phyloP scores from a whole-genome alignment of 202 grass and related monocot species.

The Schoenoplectus triqueter region DNA sequence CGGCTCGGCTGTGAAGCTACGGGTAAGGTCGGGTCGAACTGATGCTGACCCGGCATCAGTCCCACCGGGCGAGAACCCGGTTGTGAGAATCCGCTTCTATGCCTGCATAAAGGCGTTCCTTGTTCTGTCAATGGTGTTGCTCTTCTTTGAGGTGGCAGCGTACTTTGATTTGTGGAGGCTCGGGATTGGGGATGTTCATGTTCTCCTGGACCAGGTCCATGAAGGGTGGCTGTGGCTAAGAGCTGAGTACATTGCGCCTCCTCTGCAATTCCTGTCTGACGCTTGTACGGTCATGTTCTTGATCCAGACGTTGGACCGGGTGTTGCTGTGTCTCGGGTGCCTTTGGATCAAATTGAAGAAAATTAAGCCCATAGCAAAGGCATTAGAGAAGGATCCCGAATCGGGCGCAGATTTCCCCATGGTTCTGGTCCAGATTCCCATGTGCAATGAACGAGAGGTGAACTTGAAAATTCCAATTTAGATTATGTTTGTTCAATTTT shows the following conservation, averaged over 20 bases:
- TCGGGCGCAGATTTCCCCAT: slow-evolving; percentile 68
- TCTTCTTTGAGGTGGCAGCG: slow-evolving; percentile 66
- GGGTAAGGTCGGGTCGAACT: slow-evolving; percentile 50
- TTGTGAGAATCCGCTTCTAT: slow-evolving; percentile 65
- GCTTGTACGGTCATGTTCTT: slow-evolving; percentile 88
- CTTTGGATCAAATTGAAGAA: slow-evolving; percentile 86
- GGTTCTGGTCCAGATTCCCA: slow-evolving; percentile 96
- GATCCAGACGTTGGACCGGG: slow-evolving; percentile 79
- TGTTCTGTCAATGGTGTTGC: slow-evolving; percentile 61
- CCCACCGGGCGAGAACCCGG: slow-evolving; percentile 60
- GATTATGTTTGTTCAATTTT: slow-evolving; percentile 20
- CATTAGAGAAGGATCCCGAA: slow-evolving; percentile 62
- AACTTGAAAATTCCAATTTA: slow-evolving; percentile 34
- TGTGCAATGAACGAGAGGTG: slow-evolving; percentile 99
- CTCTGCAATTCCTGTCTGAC: slow-evolving; percentile 81
- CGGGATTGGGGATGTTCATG: slow-evolving; percentile 50
- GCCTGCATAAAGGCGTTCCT: slow-evolving; percentile 69
- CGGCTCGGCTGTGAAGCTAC: slow-evolving; percentile 61
- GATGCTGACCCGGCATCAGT: slow-evolving; percentile 47
- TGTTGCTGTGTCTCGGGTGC: slow-evolving; percentile 85
- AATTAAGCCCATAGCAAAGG: slow-evolving; percentile 62
- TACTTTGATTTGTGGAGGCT: slow-evolving; percentile 86
- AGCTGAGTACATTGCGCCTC: slow-evolving; percentile 82
- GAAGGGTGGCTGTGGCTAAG: slow-evolving; percentile 73
- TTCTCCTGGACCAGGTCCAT: slow-evolving; percentile 65